These are phyloP conservation scores for Rhamnella rubrinervis DNA, from an alignment of 331 rosid species.

Conservation along the genomic window DNA sequence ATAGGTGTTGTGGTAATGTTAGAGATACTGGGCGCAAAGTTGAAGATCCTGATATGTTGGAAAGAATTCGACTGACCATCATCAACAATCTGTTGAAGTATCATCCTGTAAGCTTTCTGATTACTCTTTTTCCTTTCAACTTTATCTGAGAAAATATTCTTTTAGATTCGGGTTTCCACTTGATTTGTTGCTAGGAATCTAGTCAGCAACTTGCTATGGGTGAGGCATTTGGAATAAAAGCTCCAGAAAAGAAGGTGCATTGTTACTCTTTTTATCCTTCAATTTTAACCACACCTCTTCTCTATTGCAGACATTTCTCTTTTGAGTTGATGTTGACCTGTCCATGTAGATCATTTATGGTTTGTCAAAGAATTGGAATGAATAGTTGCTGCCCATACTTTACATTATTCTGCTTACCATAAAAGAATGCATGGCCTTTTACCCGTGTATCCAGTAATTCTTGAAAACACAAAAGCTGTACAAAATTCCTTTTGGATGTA, in stretches of 20 bases:
- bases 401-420: too few species aligned
- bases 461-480: too few species aligned
- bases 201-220: slow-evolving; percentile 91
- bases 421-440: too few species aligned
- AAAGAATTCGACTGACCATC: slow-evolving; percentile 93
- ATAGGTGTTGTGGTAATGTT: slow-evolving; percentile 26
- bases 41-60: slow-evolving; percentile 91
- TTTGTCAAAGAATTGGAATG: too few species aligned
- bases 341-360: background rate
- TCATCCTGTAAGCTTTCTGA: slow-evolving; percentile 76
- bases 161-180: slow-evolving; percentile 3
- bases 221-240: slow-evolving; percentile 92
- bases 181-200: slow-evolving; percentile 65
- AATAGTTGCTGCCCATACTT: background rate
- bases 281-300: background rate
- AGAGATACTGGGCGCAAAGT: slow-evolving; percentile 97
- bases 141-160: slow-evolving; percentile 1
- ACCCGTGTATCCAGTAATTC: too few species aligned
- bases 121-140: slow-evolving; percentile 12
- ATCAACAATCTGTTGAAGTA: slow-evolving; percentile 87
- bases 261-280: slow-evolving; percentile 9
- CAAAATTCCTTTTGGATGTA: too few species aligned
- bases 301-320: background rate
- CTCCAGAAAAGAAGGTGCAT: slow-evolving; percentile 85
- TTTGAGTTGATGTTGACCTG: background rate